These are phyloP conservation scores for Thielaviopsis populi DNA, from an alignment of 2,329 filamentous ascomycete genomes.

Conservation along the genomic window DNA sequence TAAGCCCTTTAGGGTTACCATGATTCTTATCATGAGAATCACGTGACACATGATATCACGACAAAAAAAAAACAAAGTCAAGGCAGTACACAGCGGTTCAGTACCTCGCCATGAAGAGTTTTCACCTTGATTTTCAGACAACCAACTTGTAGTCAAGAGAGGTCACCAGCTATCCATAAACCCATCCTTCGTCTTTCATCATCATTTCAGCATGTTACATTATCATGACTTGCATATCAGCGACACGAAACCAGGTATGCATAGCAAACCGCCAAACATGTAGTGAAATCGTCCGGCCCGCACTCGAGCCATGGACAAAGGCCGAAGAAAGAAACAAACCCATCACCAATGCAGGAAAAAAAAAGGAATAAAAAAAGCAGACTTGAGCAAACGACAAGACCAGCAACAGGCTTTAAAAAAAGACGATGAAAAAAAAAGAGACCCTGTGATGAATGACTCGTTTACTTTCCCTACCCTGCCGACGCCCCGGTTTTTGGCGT, in stretches of 20 bases:
- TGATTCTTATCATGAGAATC: background rate
- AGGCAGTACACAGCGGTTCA: too few relatives aligned
- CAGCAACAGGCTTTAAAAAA: background rate
- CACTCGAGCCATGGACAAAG: background rate
- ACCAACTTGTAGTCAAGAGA: too few relatives aligned
- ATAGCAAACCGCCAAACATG: background rate
- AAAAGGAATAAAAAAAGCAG: background rate
- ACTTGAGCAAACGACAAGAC: background rate
- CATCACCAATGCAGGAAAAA: background rate
- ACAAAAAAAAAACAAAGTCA: too few relatives aligned
- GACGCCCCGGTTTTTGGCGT: background rate
- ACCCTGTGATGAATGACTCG: background rate
- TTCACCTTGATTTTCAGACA: too few relatives aligned
- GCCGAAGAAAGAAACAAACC: background rate
- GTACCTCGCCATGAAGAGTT: too few relatives aligned
- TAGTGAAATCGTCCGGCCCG: background rate
- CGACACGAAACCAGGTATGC: background rate
- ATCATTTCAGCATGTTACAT: background rate
- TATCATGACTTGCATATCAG: background rate
- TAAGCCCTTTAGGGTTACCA: background rate
- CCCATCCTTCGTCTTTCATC: background rate
- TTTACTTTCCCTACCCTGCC: slow-evolving; percentile 1
- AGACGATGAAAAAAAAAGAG: background rate
- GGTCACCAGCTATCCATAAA: background rate
- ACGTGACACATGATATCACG: background rate